These are phyloP conservation scores for Xylaria telfairii DNA, from an alignment of 495 filamentous ascomycete genomes.

Conservation along the genomic window DNA sequence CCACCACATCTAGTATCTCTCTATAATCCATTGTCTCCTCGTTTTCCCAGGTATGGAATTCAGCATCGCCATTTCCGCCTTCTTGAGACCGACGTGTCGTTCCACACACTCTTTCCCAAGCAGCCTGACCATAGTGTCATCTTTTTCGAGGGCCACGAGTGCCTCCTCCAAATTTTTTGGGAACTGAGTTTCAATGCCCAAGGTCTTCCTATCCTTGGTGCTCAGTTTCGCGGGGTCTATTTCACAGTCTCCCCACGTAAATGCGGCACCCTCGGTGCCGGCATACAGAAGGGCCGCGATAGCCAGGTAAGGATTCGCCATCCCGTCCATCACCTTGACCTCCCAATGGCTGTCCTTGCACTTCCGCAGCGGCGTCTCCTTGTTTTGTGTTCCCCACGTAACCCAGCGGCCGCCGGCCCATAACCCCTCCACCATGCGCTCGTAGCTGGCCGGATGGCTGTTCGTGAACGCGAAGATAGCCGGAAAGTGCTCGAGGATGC, in stretches of 20 bases:
- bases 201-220: constrained; percentile 51
- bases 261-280: constrained; percentile 63
- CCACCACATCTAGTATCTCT: constrained; percentile 54
- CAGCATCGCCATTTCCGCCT: constrained; percentile 56
- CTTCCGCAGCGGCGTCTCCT: constrained; percentile 70
- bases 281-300: constrained; percentile 69
- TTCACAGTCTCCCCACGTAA: constrained; percentile 64
- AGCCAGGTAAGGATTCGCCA: constrained; percentile 76
- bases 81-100: constrained; percentile 66
- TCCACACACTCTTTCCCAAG: constrained; percentile 62
- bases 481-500: constrained; percentile 67
- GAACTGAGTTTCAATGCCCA: constrained; percentile 61
- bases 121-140: constrained; percentile 50
- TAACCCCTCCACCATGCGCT: constrained; percentile 64
- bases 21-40: constrained; percentile 64
- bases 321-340: constrained; percentile 70
- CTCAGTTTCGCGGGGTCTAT: constrained; percentile 61
- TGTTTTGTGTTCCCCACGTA: constrained; percentile 78
- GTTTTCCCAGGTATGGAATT: constrained; percentile 49
- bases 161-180: constrained; percentile 61
- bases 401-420: constrained; percentile 82
- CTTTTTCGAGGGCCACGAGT: constrained; percentile 53
- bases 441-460: constrained; percentile 64
- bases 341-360: constrained; percentile 72
- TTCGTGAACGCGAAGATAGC: constrained; percentile 72